These are phyloP conservation scores for Quambalaria eucalypti DNA, from an alignment of 1,284 basidiomycete species.

Conservation along the genomic window DNA sequence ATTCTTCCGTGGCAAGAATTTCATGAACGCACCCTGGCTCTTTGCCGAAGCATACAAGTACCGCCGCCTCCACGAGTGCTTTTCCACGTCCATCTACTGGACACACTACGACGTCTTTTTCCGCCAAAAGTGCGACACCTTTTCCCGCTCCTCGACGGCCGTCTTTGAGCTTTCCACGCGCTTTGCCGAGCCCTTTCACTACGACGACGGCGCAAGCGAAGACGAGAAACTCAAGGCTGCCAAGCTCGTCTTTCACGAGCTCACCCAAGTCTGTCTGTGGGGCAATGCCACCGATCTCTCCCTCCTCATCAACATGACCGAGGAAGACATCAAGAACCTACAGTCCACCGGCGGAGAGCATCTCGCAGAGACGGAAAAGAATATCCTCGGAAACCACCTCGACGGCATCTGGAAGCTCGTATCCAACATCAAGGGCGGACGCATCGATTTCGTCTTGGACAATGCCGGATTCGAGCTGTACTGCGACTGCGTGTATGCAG, in stretches of 20 bases:
- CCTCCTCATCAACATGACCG: conserved; percentile 93
- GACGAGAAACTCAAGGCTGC: conserved; percentile 64
- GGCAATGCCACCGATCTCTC: conserved; percentile 69
- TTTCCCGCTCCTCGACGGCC: conserved; percentile 80
- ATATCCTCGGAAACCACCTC: conserved; percentile 80
- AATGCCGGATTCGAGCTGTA: conserved; percentile 91
- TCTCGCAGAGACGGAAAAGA: conserved; percentile 90
- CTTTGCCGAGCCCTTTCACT: conserved; percentile 75
- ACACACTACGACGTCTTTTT: conserved; percentile 57
- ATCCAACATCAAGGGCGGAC: conserved; percentile 53
- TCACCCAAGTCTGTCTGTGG: conserved; percentile 59
- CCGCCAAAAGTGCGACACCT: conserved; percentile 69
- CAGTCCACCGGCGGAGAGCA: conserved; percentile 93
- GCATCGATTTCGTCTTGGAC: conserved; percentile 55
- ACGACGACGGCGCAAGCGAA: conserved; percentile 53
- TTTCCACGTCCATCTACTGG: conserved; percentile 87
- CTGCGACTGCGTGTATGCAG: conserved; percentile 82
- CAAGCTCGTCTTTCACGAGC: conserved; percentile 81
- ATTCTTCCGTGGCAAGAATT: conserved; percentile 65
- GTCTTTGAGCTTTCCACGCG: conserved; percentile 91
- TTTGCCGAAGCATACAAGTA: conserved; percentile 93
- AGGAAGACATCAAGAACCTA: conserved; percentile 94
- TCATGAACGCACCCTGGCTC: conserved; percentile 63
- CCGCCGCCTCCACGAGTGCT: conserved; percentile 85
- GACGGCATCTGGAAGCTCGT: conserved; percentile 72